Evolutionary conservation across 192 early-diverging fungal species (phyloP).

Genomic region (Linnemannia zychae): DNA sequence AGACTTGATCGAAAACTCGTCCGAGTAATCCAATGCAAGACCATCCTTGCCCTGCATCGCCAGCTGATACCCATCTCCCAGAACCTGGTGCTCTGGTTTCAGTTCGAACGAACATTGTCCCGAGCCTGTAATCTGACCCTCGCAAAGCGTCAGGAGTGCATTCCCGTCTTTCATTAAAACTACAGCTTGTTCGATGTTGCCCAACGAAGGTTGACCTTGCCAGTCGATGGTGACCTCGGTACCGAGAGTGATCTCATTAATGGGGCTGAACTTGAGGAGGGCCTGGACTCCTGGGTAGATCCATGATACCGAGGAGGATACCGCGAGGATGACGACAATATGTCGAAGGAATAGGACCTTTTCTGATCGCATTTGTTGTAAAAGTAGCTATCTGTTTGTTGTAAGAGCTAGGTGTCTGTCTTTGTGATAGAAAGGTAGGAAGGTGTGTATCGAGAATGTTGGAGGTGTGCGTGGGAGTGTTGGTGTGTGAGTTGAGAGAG

Average conservation of each 20-base stretch:
- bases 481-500: neutral
- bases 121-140: slow-evolving; percentile 19
- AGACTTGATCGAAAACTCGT: neutral
- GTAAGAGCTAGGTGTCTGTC: neutral
- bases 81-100: neutral
- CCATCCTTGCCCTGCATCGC: slow-evolving; percentile 1
- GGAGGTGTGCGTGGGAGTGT: too few species aligned
- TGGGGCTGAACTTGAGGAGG: slow-evolving; percentile 8
- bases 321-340: neutral
- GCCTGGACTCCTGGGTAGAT: neutral
- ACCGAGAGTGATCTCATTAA: neutral
- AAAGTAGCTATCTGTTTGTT: neutral
- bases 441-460: too few species aligned
- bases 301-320: neutral
- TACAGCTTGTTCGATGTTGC: neutral
- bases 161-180: slow-evolving; percentile 8
- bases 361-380: neutral
- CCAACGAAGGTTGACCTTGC: slow-evolving; percentile 13
- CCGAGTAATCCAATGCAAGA: slow-evolving; percentile 1
- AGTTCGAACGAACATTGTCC: slow-evolving; percentile 15
- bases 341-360: neutral
- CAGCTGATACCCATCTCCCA: slow-evolving; percentile 8
- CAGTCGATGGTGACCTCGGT: slow-evolving; percentile 20
- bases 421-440: neutral
- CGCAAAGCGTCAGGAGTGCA: slow-evolving; percentile 3